Base-by-base conservation (phyloP, 306 rosid species). In the Sesbania bispinosa region DNA sequence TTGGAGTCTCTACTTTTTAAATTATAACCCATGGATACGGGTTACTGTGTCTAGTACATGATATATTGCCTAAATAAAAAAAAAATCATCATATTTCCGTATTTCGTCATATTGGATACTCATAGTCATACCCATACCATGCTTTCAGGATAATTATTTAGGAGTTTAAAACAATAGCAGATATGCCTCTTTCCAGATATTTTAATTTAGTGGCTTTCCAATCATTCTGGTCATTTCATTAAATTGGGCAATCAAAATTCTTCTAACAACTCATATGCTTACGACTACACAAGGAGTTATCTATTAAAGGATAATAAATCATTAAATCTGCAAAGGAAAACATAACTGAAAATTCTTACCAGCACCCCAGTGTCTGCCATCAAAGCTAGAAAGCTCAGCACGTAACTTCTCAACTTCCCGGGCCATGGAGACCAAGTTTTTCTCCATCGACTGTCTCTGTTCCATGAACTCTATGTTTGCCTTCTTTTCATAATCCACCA, bases 401-500 rank as follows among this genome's bases (percentile, higher is more conserved):
- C 92, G 96, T 13, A 92, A 79, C 76, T 89, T 89, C 88, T 92
- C 96, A 67, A 89, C 96, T 80, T 92, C 97, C 30, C 92, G 86
- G 23, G 97, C 96, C 97, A 89, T 86, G 83, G 97, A 84, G 84
- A 89, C 89, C 83, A 87, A 70, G 78, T 84, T 89, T 72, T 84
- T 92, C 84, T 89, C 96, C 97, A 92, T 87, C 13, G 88, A 81
- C 87, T 87, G 96, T 78, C 92, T 87, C 83, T 92, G 97, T 68
- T 89, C 94, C 92, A 87, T 75, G 87, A 89, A 80, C 79, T 92
- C 96, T 36, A 88, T 67, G 72, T 86, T 89, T 74, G 96, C 90
- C 81, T 92, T 87, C 88, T 89, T 92, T 73, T 92, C 97, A 74
- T 82, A 87, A 72, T 89, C 96, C 62, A 81, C 77, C 66, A 86